phyloP scores from a whole-genome alignment of 2,329 filamentous ascomycete species.

The Hypoxylon sp. region DNA sequence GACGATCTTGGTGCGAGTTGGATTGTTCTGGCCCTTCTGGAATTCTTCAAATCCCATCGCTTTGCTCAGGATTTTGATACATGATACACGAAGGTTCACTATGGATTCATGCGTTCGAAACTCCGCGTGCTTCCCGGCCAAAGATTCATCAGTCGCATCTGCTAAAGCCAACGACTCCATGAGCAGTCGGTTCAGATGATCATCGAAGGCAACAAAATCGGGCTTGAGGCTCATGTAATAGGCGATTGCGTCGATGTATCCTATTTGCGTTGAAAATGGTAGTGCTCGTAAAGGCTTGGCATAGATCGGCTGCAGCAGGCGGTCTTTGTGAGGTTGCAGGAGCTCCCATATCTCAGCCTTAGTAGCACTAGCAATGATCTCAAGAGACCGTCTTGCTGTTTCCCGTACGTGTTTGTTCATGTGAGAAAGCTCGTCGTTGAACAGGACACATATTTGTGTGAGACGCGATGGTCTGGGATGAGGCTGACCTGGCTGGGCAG shows the following conservation, averaged over 20 bases:
- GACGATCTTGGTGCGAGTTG: constrained; percentile 79
- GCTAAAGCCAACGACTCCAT: constrained; percentile 94
- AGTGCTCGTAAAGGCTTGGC: constrained; percentile 93
- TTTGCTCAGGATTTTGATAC: constrained; percentile 90
- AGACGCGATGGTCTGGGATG: constrained; percentile 69
- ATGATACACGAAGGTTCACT: constrained; percentile 89
- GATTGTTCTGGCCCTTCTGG: constrained; percentile 76
- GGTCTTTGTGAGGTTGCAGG: constrained; percentile 88
- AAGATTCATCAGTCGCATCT: constrained; percentile 91
- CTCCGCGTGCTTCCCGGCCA: constrained; percentile 92
- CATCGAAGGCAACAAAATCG: constrained; percentile 91
- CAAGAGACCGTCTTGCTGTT: constrained; percentile 83
- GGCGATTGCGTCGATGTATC: constrained; percentile 97
- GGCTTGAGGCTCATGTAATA: constrained; percentile 92
- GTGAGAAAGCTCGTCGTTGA: constrained; percentile 90
- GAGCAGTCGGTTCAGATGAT: constrained; percentile 87
- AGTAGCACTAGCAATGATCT: constrained; percentile 82
- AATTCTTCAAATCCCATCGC: constrained; percentile 96
- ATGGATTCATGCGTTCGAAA: constrained; percentile 97
- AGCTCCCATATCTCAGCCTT: constrained; percentile 87
- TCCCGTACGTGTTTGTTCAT: constrained; percentile 96
- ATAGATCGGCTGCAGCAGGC: constrained; percentile 90
- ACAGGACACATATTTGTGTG: constrained; percentile 81
- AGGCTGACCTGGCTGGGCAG: constrained; percentile 57
- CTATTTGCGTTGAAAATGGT: constrained; percentile 95